Percentiles rank a stretch among this genome's conserved stretches.
Conservation (phyloP, 2,329 filamentous ascomycete species). For the Nemania bipapillata region DNA sequence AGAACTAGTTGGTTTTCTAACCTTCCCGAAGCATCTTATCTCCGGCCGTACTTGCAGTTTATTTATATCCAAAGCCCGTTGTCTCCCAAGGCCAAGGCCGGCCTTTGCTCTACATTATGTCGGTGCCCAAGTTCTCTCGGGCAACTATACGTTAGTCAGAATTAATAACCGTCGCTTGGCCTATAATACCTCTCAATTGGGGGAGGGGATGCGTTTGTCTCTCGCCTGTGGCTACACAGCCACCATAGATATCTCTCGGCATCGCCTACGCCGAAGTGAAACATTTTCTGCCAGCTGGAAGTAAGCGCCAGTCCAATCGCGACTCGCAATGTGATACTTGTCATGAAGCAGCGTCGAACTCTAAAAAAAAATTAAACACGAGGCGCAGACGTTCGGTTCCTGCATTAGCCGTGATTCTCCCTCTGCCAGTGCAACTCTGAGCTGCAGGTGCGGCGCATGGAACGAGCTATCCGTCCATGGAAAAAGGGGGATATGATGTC, state of each 20-base stretch:
- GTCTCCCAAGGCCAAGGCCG: no score
- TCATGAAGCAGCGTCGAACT: background rate
- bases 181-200: background rate
- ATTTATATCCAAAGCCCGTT: background rate
- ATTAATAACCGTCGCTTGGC: background rate
- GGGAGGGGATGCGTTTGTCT: background rate
- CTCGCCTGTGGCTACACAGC: background rate
- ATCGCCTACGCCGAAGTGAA: conserved; percentile 16
- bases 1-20: background rate
- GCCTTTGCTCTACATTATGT: background rate
- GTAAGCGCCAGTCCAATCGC: background rate
- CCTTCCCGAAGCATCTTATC: background rate
- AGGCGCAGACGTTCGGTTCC: conserved; percentile 1
- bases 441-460: background rate
- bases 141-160: background rate
- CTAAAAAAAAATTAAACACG: conserved; percentile 1
- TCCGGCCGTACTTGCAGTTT: background rate
- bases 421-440: background rate
- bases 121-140: background rate
- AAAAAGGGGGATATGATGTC: background rate
- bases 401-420: background rate
- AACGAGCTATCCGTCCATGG: background rate
- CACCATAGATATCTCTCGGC: background rate
- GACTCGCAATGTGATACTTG: background rate
- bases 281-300: background rate